Evolutionary conservation across 2,329 filamentous ascomycete genomes (phyloP), one percentile per base, ranked within the genome.

Genomic region (Cladosporium sp.): DNA sequence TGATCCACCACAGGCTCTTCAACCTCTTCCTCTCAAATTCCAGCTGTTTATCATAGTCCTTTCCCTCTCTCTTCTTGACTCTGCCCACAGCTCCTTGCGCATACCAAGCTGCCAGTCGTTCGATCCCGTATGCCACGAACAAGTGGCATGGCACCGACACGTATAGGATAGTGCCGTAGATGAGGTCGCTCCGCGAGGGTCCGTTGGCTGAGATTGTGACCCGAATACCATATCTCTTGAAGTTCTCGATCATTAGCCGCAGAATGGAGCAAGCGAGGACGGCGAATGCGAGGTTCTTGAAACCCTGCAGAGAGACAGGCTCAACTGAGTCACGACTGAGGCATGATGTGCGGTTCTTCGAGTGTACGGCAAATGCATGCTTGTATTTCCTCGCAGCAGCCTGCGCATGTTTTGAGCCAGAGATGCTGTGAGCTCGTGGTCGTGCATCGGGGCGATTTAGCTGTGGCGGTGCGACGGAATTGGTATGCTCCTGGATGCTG

Each of bases 191-290:
- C 58, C 81, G 84, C 58, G 88, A 86, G 71, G 94, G 95, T 74
- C 95, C 90, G 73, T 96, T 92, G 20, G 58, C 37, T 64, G 85
- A 85, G 61, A 99, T 80, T 71, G 93, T 97, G 65, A 99, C 95
- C 60, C 97, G 80, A 59, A 97, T 91, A 56, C 94, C 94, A 72
- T 99, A 99, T 82, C 97, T 97, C 79, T 93, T 90, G 66, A 93
- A 90, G 72, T 99, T 99, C 75, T 97, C 94, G 25, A 70, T 92
- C 78, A 97, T 90, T 69, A 99, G 81, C 64, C 94, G 87, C 54
- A 99, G 76, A 72, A 99, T 99, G 68, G 92, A 94, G 51, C 93
- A 91, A 69, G 97, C 90, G 92, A 77, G 72, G 38, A 97, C 90
- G 69, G 97, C 87, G 39, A 96, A 89, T 90, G 97, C 96, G 63